Percentiles rank a stretch among this genome's conserved stretches.
These are phyloP conservation scores for Chrysanthemum seticuspe DNA, from an alignment of 129 eudicot genomes.

Conservation along the genomic window DNA sequence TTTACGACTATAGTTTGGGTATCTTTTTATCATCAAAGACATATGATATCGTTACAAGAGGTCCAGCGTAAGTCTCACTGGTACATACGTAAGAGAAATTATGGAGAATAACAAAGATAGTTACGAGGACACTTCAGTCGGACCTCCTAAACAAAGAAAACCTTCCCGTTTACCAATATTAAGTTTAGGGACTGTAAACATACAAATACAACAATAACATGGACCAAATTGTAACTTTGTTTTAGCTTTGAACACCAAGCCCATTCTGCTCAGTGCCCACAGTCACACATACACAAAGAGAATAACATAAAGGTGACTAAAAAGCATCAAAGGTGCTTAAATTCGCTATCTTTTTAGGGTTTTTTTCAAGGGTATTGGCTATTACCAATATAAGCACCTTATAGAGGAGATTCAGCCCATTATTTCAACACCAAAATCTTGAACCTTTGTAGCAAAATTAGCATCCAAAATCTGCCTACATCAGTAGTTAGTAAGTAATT, in stretches of 20 bases:
- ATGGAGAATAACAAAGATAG: too few relatives aligned
- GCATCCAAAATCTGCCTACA: background rate
- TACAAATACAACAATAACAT: background rate
- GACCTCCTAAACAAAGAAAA: too few relatives aligned
- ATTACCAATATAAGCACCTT: background rate
- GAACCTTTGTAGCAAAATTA: background rate
- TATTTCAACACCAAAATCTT: conserved; percentile 6
- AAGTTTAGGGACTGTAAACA: background rate
- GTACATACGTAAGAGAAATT: too few relatives aligned
- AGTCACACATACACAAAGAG: background rate
- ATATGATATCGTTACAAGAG: too few relatives aligned
- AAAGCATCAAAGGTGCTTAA: background rate
- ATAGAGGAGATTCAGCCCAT: background rate
- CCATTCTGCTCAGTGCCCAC: too few relatives aligned
- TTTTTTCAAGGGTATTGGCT: background rate
- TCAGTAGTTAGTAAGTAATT: background rate
- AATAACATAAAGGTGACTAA: background rate
- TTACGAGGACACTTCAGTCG: too few relatives aligned
- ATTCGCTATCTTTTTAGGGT: background rate
- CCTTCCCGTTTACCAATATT: too few relatives aligned
- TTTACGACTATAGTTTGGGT: too few relatives aligned
- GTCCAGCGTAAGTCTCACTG: too few relatives aligned
- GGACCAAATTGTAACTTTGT: conserved; percentile 14
- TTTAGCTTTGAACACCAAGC: background rate
- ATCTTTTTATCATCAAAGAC: too few relatives aligned